Base-by-base conservation (phyloP, 768 basidiomycete species). In the Mycena capillaripes region DNA sequence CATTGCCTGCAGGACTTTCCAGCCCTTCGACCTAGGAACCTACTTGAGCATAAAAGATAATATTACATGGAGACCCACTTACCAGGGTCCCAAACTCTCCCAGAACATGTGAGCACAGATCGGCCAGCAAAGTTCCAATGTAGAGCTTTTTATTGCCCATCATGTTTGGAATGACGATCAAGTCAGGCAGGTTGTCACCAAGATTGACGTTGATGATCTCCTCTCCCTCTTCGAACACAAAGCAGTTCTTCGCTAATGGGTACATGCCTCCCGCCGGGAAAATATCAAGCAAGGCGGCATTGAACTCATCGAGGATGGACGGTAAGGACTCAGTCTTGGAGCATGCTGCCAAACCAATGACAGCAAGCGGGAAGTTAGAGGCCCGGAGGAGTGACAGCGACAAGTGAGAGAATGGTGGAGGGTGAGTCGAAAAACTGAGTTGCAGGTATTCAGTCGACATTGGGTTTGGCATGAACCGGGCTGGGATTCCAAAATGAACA, bases 111-210 rank as follows among this genome's bases (percentile, higher is more conserved):
- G 96, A 96, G 75, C 95, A 97, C 23, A 98, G 82, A 78, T 96
- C 96, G 21, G 95, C 96, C 66, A 99, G 82, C 48, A 98, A 83
- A 21, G 96, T 96, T 34, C 95, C 95, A 64, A 99, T 87, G 79
- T 97, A 97, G 34, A 95, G 81, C 76, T 90, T 93, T 80, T 96
- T 95, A 77, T 97, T 96, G 8, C 93, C 94, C 90, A 96, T 95
- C 76, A 91, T 89, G 73, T 88, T 90, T 4, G 96, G 97, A 58
- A 98, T 94, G 30, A 95, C 86, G 23, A 94, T 89, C 42, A 97
- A 79, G 21, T 93, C 92, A 30, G 89, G 85, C 17, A 90, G 83
- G 61, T 83, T 86, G 61, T 90, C 89, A 10, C 87, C 87, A 38
- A 89, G 83, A 70, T 90, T 89, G 34, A 89, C 81, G 71, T 89